phyloP scores from a whole-genome alignment of 495 filamentous ascomycete genomes.

The Penicillium roqueforti region DNA sequence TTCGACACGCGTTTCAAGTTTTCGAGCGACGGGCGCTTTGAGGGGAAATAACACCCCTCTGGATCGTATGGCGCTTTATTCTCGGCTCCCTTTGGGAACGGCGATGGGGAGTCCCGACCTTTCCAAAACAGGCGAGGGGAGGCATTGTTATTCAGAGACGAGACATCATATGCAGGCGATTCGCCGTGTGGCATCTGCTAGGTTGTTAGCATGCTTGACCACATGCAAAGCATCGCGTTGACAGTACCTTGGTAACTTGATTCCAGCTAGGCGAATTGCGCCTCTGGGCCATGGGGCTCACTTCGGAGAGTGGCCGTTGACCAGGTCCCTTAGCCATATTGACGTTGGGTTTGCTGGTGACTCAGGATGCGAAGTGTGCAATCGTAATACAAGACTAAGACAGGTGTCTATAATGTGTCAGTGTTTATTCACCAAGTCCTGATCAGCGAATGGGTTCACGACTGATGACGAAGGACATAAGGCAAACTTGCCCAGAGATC shows the following conservation, averaged over 20 bases:
- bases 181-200: constrained; percentile 52
- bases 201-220: constrained; percentile 30
- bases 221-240: constrained; percentile 12
- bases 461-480: not conserved
- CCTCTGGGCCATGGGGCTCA: constrained; percentile 53
- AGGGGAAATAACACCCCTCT: constrained; percentile 59
- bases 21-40: constrained; percentile 83
- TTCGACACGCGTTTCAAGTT: constrained; percentile 88
- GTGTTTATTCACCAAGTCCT: constrained; percentile 5
- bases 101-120: constrained; percentile 60
- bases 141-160: constrained; percentile 59
- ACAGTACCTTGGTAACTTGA: constrained; percentile 58
- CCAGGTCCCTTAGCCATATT: constrained; percentile 39
- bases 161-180: constrained; percentile 72
- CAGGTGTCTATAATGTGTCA: constrained; percentile 15
- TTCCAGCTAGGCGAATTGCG: constrained; percentile 77
- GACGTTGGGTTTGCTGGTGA: constrained; percentile 10
- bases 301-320: constrained; percentile 51
- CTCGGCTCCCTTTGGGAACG: constrained; percentile 61
- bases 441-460: constrained; percentile 1
- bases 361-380: not conserved
- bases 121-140: constrained; percentile 86
- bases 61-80: constrained; percentile 60
- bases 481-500: not conserved
- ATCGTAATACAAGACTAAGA: not conserved